Percentiles rank a stretch among this genome's conserved stretches.
phyloP scores from a whole-genome alignment of 2,329 filamentous ascomycete species.

The Endoconidiophora polonica region DNA sequence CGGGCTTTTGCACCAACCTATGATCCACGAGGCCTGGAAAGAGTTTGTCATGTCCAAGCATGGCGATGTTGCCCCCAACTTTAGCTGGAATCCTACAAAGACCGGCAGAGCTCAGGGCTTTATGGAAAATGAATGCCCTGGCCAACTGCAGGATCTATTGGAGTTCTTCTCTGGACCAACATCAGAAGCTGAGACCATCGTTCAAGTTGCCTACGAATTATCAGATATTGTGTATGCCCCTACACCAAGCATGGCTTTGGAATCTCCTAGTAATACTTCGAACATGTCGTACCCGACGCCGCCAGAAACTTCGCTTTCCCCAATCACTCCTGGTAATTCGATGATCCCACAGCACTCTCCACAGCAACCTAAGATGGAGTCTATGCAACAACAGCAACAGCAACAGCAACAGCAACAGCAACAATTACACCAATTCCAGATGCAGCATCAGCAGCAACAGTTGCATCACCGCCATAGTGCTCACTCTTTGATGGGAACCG shows the following conservation, averaged over 20 bases:
- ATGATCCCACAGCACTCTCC: conserved; percentile 19
- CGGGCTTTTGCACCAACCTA: conserved; percentile 48
- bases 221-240: conserved; percentile 29
- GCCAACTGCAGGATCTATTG: conserved; percentile 46
- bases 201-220: conserved; percentile 40
- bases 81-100: conserved; percentile 42
- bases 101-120: conserved; percentile 41
- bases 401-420: conserved; percentile 17
- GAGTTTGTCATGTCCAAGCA: conserved; percentile 35
- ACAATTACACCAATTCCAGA: conserved; percentile 12
- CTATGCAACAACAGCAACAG: conserved; percentile 20
- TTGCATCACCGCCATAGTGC: conserved; percentile 9
- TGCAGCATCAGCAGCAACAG: conserved; percentile 16
- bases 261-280: conserved; percentile 15
- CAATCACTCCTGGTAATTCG: conserved; percentile 14
- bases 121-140: conserved; percentile 44
- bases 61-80: conserved; percentile 40
- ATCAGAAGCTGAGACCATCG: conserved; percentile 39
- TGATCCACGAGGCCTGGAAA: conserved; percentile 45
- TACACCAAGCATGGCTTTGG: conserved; percentile 11
- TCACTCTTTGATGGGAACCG: conserved; percentile 15
- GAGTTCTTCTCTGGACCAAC: conserved; percentile 46
- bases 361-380: conserved; percentile 17
- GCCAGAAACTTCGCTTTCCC: conserved; percentile 17
- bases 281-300: conserved; percentile 16